Evolutionary conservation across 257 asterid species (phyloP).

Genomic region (Voacanga thouarsii): DNA sequence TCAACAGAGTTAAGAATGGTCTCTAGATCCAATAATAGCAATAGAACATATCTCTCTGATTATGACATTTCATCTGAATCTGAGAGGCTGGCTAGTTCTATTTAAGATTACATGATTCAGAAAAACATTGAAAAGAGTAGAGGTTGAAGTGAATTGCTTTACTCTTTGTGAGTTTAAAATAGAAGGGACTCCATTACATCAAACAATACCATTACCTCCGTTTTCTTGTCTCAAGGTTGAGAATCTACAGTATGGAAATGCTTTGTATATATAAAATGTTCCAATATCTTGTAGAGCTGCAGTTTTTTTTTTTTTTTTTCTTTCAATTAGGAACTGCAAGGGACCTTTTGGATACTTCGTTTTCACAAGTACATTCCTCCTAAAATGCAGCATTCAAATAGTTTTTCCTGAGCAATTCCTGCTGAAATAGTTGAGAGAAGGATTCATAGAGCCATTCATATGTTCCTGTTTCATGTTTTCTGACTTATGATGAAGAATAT

Average conservation of each 20-base stretch:
- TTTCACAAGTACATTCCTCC: neutral
- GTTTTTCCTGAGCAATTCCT: neutral
- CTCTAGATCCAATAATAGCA: neutral
- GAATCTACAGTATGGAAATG: too few relatives aligned
- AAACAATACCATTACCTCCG: neutral
- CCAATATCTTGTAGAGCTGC: neutral
- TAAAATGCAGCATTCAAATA: neutral
- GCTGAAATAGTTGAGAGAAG: neutral
- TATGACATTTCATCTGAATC: neutral
- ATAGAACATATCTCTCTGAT: too few relatives aligned
- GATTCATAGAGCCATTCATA: neutral
- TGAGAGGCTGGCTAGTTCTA: neutral
- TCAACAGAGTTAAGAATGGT: too few relatives aligned
- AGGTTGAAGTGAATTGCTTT: neutral
- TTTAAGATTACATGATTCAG: too few relatives aligned
- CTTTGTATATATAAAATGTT: neutral
- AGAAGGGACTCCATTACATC: neutral
- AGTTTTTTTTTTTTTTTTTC: too few relatives aligned
- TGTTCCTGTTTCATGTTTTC: neutral
- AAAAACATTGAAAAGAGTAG: neutral
- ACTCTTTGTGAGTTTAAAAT: neutral
- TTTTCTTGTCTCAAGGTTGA: neutral
- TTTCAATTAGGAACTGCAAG: neutral
- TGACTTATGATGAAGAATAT: neutral
- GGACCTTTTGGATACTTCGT: neutral